A percentile compares a stretch with the other conserved stretches of the same genome.
These are phyloP conservation scores for Populus alba DNA, from an alignment of 345 rosid species.

Conservation along the genomic window DNA sequence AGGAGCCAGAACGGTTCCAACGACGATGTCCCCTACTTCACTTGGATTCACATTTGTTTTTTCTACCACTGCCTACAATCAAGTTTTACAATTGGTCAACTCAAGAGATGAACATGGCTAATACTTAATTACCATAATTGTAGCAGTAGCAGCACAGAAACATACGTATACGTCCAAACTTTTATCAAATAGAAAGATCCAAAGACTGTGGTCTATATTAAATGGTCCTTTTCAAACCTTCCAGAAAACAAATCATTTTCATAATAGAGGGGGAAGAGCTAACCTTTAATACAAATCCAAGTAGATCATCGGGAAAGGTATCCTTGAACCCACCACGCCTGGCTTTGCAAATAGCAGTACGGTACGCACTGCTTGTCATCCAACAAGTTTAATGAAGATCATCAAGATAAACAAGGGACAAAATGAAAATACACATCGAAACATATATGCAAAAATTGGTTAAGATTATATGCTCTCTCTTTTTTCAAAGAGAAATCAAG, in stretches of 20 bases:
- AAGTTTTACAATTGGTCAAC: not conserved
- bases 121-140: no score
- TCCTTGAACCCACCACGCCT: slow-evolving; percentile 96
- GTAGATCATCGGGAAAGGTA: slow-evolving; percentile 78
- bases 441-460: not conserved
- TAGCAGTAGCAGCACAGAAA: no score
- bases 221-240: not conserved
- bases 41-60: slow-evolving; percentile 67
- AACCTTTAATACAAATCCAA: slow-evolving; percentile 81
- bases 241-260: not conserved
- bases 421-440: not conserved
- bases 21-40: slow-evolving; percentile 90
- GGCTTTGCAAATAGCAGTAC: slow-evolving; percentile 85
- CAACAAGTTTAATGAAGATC: not conserved
- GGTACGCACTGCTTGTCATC: slow-evolving; percentile 58
- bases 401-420: not conserved
- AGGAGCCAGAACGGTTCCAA: slow-evolving; percentile 87
- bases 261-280: slow-evolving; percentile 1
- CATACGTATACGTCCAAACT: no score
- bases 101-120: no score
- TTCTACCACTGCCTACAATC: slow-evolving; percentile 64
- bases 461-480: not conserved
- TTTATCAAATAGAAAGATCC: no score
- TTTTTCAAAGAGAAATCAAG: not conserved
- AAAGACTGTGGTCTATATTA: not conserved